These are phyloP conservation scores for Colletotrichum sp. DNA, from an alignment of 2,329 filamentous ascomycete species.

Conservation along the genomic window DNA sequence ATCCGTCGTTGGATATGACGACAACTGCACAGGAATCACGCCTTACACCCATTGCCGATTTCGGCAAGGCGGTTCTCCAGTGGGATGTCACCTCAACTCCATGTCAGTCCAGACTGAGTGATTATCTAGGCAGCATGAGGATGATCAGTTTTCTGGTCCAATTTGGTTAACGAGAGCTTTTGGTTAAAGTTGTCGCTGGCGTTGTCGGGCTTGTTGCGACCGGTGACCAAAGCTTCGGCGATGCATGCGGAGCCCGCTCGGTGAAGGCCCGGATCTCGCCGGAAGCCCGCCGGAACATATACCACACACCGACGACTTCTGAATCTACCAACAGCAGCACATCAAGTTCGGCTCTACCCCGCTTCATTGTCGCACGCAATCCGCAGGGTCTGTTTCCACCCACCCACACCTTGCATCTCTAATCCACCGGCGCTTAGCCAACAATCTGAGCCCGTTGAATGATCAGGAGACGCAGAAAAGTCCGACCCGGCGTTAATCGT, in stretches of 20 bases:
- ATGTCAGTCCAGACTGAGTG: not conserved
- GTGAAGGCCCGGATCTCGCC: not conserved
- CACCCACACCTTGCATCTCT: not conserved
- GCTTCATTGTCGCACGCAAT: not conserved
- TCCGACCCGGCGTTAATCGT: not conserved
- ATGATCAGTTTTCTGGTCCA: not conserved
- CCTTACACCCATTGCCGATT: conserved; percentile 24
- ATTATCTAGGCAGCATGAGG: not conserved
- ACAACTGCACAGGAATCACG: conserved; percentile 28
- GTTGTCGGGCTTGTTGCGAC: not conserved
- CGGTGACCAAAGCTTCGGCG: not conserved
- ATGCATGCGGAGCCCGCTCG: not conserved
- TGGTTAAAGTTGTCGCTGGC: not conserved
- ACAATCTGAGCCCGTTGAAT: not conserved
- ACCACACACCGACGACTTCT: not conserved
- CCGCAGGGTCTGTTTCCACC: not conserved
- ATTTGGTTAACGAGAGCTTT: not conserved
- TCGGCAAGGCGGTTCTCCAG: conserved; percentile 16
- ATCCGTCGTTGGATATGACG: conserved; percentile 22
- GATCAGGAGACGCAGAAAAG: not conserved
- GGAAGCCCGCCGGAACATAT: not conserved
- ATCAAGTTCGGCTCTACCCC: conserved; percentile 1
- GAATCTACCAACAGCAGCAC: not conserved
- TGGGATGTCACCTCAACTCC: conserved; percentile 2
- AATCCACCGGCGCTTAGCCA: not conserved